Base-by-base conservation (phyloP, 305 asterid species). In the Ajuga reptans region DNA sequence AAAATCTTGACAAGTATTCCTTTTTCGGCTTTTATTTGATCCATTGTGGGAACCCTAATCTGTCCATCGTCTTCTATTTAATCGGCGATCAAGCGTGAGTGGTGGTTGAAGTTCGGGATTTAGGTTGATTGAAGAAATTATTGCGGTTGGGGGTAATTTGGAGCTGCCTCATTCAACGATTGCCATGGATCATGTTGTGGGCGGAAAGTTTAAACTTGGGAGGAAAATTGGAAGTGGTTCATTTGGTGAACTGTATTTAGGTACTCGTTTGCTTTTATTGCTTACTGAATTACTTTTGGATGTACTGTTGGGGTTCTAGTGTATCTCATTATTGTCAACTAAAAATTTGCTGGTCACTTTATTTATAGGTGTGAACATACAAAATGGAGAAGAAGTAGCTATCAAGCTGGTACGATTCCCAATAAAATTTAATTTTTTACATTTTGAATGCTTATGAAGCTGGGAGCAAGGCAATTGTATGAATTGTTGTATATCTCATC, bases 161-260 rank as follows among this genome's bases (percentile, higher is more conserved):
- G 50, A 50, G 72, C 72, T 73, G 46, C 64, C 57, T 54, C 15
- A 47, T 60, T 72, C 66, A 63, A 50, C 71, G 81, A 71, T 81
- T 71, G 70, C 57, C 73, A 92, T 92, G 98, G 98, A 92, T 89
- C 96, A 78, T 68, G 83, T 89, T 59, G 96, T 88, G 78, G 96
- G 95, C 76, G 97, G 92, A 6, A 92, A 88, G 79, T 92, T 86
- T 80, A 89, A 92, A 89, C 87, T 89, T 78, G 92, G 91, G 78
- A 85, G 96, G 89, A 89, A 89, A 82, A 92, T 92, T 72, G 98
- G 96, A 52, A 84, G 96, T 76, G 98, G 98, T 69, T 92, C 98
- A 53, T 89, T 92, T 64, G 98, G 98, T 53, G 96, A 88, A 72
- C 95, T 92, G 49, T 92, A 86, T 83, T 78, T 89, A 72, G 96